A percentile compares a stretch with the other conserved stretches of the same genome.
These are phyloP conservation scores for Colletotrichum neosansevieriae DNA, from an alignment of 2,329 filamentous ascomycete genomes.

Conservation along the genomic window DNA sequence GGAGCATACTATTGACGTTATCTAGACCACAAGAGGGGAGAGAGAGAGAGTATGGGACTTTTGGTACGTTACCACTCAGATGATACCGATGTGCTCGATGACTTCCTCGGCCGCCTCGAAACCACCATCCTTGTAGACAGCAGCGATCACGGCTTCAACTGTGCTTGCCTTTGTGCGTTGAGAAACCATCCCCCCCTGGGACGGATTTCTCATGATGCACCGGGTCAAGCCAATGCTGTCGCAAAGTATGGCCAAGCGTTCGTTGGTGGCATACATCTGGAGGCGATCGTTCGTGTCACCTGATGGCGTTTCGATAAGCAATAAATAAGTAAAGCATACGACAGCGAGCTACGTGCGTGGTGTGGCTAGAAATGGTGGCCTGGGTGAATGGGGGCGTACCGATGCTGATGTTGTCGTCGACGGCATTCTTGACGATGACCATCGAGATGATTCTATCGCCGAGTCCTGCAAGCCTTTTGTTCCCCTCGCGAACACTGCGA, in stretches of 20 bases:
- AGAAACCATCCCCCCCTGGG: background rate
- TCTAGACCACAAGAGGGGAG: too few species aligned
- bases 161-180: background rate
- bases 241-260: background rate
- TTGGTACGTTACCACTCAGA: too few species aligned
- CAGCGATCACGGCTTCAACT: conserved; percentile 9
- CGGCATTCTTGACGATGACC: background rate
- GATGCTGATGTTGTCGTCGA: conserved; percentile 1
- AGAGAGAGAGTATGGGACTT: too few species aligned
- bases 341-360: background rate
- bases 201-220: conserved; percentile 6
- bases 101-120: background rate
- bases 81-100: background rate
- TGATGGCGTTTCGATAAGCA: background rate
- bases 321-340: background rate
- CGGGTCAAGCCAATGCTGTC: background rate
- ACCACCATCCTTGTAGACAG: conserved; percentile 2
- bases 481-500: conserved; percentile 4
- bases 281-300: background rate
- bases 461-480: conserved; percentile 6
- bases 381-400: too few species aligned
- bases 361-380: too few species aligned
- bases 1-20: too few species aligned
- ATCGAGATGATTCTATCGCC: background rate
- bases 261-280: background rate